phyloP scores from a whole-genome alignment of 2,329 filamentous ascomycete genomes.

The Nemania diffusa region DNA sequence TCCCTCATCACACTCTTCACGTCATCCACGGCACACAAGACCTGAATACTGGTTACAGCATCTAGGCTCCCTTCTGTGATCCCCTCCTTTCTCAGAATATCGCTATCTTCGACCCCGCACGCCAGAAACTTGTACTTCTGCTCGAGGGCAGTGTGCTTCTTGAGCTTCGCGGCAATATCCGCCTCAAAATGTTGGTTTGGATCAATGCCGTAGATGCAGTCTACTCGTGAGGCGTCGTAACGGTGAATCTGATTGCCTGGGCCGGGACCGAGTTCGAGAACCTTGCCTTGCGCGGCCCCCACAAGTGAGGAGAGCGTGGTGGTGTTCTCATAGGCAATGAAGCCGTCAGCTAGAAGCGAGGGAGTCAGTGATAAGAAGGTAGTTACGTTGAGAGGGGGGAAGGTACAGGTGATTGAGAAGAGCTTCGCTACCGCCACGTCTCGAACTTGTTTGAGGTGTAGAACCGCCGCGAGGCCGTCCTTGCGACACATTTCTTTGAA shows the following conservation, averaged over 20 bases:
- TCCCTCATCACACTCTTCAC: constrained; percentile 44
- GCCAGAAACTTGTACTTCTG: constrained; percentile 53
- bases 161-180: constrained; percentile 47
- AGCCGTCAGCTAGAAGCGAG: constrained; percentile 14
- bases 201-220: constrained; percentile 54
- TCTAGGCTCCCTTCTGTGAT: constrained; percentile 53
- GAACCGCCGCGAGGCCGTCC: constrained; percentile 12
- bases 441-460: constrained; percentile 11
- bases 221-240: constrained; percentile 49
- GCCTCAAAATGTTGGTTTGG: constrained; percentile 52
- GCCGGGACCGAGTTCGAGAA: constrained; percentile 59
- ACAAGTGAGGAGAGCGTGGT: constrained; percentile 49
- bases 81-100: constrained; percentile 51
- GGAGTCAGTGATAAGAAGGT: too few species aligned
- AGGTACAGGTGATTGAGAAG: constrained; percentile 19
- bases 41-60: constrained; percentile 55
- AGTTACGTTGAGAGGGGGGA: background rate
- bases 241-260: constrained; percentile 56
- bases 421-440: constrained; percentile 21
- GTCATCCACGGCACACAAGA: constrained; percentile 54
- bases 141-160: constrained; percentile 45
- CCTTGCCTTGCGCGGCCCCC: constrained; percentile 44
- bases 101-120: constrained; percentile 54
- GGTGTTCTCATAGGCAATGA: constrained; percentile 45
- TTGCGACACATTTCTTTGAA: constrained; percentile 14